These are phyloP conservation scores for Xylariaceae sp. DNA, from an alignment of 2,329 filamentous ascomycete genomes.

Conservation along the genomic window DNA sequence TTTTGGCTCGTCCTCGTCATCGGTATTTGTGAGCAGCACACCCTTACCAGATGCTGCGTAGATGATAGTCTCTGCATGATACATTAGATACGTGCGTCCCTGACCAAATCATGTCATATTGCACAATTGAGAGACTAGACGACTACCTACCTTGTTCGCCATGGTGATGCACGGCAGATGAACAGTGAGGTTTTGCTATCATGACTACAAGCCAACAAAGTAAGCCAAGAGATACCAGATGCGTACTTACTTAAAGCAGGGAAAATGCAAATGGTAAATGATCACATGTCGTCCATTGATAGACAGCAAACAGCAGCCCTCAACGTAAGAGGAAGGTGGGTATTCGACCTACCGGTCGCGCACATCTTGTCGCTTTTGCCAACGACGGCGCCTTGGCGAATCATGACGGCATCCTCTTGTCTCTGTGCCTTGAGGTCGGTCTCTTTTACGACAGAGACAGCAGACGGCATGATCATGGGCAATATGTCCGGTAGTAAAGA, in stretches of 20 bases:
- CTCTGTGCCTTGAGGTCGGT: constrained; percentile 41
- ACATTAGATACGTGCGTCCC: neutral
- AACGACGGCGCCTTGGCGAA: constrained; percentile 54
- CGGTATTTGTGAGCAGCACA: constrained; percentile 54
- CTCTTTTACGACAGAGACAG: constrained; percentile 54
- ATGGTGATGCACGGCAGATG: constrained; percentile 64
- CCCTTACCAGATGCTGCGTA: constrained; percentile 61
- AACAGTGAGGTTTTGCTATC: constrained; percentile 58
- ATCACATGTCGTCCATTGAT: too few species aligned
- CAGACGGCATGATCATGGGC: constrained; percentile 55
- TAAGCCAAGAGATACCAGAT: neutral
- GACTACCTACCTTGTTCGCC: constrained; percentile 56
- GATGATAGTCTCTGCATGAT: constrained; percentile 58
- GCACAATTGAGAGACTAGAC: neutral
- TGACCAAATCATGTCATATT: too few species aligned
- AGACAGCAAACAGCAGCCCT: neutral
- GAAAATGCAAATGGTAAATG: too few species aligned
- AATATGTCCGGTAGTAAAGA: constrained; percentile 55
- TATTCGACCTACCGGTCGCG: constrained; percentile 59
- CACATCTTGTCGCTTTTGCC: constrained; percentile 63
- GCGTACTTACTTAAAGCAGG: neutral
- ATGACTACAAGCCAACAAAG: constrained; percentile 45
- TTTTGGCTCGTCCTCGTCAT: constrained; percentile 47
- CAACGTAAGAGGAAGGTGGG: constrained; percentile 1
- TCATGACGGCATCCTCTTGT: constrained; percentile 28